Evolutionary conservation across 208 protist species (phyloP), one percentile per base, ranked within the genome.

Genomic region (Histomonas meleagridis): DNA sequence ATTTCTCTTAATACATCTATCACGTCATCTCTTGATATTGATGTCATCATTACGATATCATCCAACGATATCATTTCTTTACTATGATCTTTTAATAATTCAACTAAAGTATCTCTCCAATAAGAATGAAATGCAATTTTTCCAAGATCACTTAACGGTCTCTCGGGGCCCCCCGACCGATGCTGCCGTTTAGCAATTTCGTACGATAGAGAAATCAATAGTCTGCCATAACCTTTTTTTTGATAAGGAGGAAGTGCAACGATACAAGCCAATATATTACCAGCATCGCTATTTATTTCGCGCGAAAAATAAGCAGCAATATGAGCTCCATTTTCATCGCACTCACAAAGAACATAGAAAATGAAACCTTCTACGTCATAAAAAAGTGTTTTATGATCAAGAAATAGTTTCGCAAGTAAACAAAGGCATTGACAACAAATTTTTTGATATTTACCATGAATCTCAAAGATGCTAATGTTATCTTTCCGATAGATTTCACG

Each of bases 341-440:
- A 94, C 76, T 97, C 96, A 90, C 96, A 98, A 78, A 99, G 94
- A 10, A 99, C 95, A 92, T 99, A 99, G 93, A 99, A 99, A 5
- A 98, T 93, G 93, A 99, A 99, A 0, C 97, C 97, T 35, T 98
- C 97, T 60, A 99, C 98, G 93, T 99, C 98, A 94, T 98, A 98
- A 93, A 98, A 98, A 3, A 99, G 95, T 0, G 98, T 99, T 95
- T 99, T 99, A 95, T 99, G 98, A 95, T 99, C 98, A 0, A 99
- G 94, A 94, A 99, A 99, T 0, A 99, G 94, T 92, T 99, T 99
- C 0, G 97, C 97, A 3, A 99, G 93, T 12, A 99, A 95, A 90
- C 97, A 99, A 18, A 99, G 94, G 93, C 99, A 98, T 94, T 99
- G 94, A 92, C 94, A 95, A 32, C 92, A 93, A 38, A 92, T 62